Base-by-base conservation (phyloP, 2,329 filamentous ascomycete genomes). In the Sporothrix dimorphospora region DNA sequence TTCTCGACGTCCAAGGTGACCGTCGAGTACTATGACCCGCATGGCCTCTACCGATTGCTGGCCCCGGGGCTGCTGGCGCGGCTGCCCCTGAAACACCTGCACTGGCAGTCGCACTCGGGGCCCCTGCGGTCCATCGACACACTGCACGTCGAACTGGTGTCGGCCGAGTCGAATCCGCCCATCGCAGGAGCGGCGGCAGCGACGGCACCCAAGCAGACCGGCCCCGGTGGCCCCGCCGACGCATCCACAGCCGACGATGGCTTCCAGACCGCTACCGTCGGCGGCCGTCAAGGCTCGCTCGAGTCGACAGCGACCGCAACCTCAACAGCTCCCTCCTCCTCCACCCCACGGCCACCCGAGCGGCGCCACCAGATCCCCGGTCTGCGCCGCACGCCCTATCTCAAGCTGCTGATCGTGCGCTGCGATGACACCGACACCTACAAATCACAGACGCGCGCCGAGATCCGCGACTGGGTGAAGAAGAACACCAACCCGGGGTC, bases 381-480 rank as follows among this genome's bases (percentile, higher is more conserved):
- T 3, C 83, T 99, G 71, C 91, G 95, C 51, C 92, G 93, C 74
- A 98, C 95, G 0, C 94, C 97, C 0, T 99, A 99, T 80, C 85
- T 99, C 73, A 98, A 97, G 80, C 84, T 99, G 7, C 91, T 94
- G 72, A 84, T 99, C 1, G 87, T 99, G 70, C 89, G 94, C 78
- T 98, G 96, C 82, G 96, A 98, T 82, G 96, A 99, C 79, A 97
- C 94, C 78, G 97, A 99, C 65, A 90, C 90, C 9, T 99, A 99
- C 85, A 98, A 97, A 81, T 85, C 88, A 1, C 89, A 89, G 14
- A 90, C 93, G 7, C 88, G 94, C 68, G 90, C 92, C 77, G 89
- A 93, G 76, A 86, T 99, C 47, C 89, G 93, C 68, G 94, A 98
- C 75, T 99, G 96, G 96, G 89, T 98, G 77, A 97, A 96, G 81